Base-by-base conservation (phyloP, 2,329 filamentous ascomycete genomes). In the Trichoderma hamatum region DNA sequence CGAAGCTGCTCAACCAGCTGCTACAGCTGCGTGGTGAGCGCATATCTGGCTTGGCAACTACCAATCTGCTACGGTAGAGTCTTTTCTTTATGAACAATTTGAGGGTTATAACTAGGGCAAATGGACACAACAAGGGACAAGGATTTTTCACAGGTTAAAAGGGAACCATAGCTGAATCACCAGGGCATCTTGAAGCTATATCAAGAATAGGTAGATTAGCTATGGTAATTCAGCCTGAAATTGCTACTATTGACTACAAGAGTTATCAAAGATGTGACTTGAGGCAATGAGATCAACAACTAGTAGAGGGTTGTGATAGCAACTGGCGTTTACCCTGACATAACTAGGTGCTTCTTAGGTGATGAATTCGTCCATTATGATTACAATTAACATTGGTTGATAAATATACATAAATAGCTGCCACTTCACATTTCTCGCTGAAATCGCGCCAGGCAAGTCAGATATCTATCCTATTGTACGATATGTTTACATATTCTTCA, bases 401-500 rank as follows among this genome's bases (percentile, higher is more conserved):
- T 52, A 5, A 26, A 16, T 62, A 26, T n/a, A 19, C 3, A 26
- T 14, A 9, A n/a, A 14, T 51, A n/a, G 43, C 51, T n/a, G 1
- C 24, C 28, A 51, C n/a, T 28, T 51, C 9, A 13, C 14, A 13
- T 46, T 26, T 63, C 39, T 21, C 28, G 32, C 28, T 4, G 7
- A 9, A 46, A 34, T 14, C n/a, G 21, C 14, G 13, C 11, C 49
- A 24, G 24, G 49, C 19, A 6, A n/a, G 30, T n/a, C 49, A 36
- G 46, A 30, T 14, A 2, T 24, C 26, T 14, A 2, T 32, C 26
- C n/a, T 16, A 21, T 19, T 32, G 49, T 46, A 7, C 9, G 11
- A 10, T 32, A 24, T 51, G 36, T 49, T 72, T 75, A 83, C 75
- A 78, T 78, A 71, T 85, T 84, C 73, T 78, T 78, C 66, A 85